phyloP scores from a whole-genome alignment of 306 rosid genomes.

The Boehmeria nivea region DNA sequence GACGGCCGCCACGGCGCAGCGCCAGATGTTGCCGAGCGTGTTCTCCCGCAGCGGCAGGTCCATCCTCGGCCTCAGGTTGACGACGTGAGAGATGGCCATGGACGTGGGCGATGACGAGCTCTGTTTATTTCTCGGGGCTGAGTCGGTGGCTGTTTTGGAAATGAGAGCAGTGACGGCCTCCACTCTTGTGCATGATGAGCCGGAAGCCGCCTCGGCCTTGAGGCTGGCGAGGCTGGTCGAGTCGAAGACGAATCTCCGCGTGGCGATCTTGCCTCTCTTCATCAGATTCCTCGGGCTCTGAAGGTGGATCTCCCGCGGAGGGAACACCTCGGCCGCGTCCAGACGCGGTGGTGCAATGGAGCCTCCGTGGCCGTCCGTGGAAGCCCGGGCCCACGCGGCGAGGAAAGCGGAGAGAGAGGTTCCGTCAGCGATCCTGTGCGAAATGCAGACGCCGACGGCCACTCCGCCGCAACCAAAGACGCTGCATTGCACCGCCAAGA shows the following conservation, averaged over 20 bases:
- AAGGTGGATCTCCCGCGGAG: not conserved
- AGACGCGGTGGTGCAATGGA: not conserved
- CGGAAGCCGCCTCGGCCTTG: conserved; percentile 4
- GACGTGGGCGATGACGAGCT: too few species aligned
- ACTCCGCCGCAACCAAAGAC: conserved; percentile 11
- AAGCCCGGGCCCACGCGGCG: conserved; percentile 7
- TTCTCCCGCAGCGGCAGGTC: conserved; percentile 17
- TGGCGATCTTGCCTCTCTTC: not conserved
- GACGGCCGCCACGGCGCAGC: conserved; percentile 7
- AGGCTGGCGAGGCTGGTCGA: conserved; percentile 7
- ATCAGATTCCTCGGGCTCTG: not conserved
- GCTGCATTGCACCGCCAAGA: conserved; percentile 4
- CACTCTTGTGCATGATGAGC: conserved; percentile 11
- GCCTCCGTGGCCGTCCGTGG: not conserved
- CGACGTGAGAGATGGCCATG: conserved; percentile 11
- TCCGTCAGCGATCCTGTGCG: conserved; percentile 17
- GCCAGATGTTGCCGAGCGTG: conserved; percentile 10
- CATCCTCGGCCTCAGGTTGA: conserved; percentile 9
- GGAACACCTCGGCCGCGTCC: conserved; percentile 8
- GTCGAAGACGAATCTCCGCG: conserved; percentile 12
- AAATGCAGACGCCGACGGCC: conserved; percentile 11
- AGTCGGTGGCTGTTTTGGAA: conserved; percentile 9
- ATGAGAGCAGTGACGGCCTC: conserved; percentile 20
- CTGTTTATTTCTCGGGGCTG: not conserved
- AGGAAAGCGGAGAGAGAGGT: conserved; percentile 11